These are phyloP conservation scores for Pelargonium exstipulatum DNA, from an alignment of 441 rosid genomes.

Conservation along the genomic window DNA sequence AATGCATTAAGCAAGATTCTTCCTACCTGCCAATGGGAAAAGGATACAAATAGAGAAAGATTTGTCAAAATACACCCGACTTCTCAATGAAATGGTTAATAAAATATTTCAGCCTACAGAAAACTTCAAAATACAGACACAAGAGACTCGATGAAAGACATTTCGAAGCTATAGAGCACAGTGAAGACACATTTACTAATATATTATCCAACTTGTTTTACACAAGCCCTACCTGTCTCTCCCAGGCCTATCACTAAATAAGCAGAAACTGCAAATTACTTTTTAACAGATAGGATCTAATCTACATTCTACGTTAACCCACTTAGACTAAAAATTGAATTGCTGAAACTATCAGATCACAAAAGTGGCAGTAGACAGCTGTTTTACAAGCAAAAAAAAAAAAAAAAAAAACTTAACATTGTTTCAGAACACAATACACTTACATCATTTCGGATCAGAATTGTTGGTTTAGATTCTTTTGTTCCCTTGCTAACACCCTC, in stretches of 20 bases:
- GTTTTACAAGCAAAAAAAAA: constrained; percentile 2
- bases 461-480: constrained; percentile 79
- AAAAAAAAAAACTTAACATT: background rate
- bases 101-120: background rate
- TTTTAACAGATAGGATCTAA: background rate
- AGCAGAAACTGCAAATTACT: background rate
- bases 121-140: too few relatives aligned
- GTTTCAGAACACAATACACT: constrained; percentile 13
- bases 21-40: constrained; percentile 55
- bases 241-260: background rate
- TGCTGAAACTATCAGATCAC: background rate
- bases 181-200: background rate
- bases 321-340: background rate
- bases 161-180: background rate
- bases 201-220: background rate
- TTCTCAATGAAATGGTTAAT: background rate
- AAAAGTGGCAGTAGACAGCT: background rate
- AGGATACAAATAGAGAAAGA: constrained; percentile 14
- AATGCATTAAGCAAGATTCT: constrained; percentile 79
- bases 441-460: constrained; percentile 85
- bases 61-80: background rate
- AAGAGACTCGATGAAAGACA: background rate
- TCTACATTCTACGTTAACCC: background rate
- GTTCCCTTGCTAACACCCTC: constrained; percentile 78
- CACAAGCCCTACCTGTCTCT: background rate